A percentile compares a stretch with the other conserved stretches of the same genome.
Evolutionary conservation across 2,329 filamentous ascomycete genomes (phyloP).

Genomic region (Scorias spongiosa): DNA sequence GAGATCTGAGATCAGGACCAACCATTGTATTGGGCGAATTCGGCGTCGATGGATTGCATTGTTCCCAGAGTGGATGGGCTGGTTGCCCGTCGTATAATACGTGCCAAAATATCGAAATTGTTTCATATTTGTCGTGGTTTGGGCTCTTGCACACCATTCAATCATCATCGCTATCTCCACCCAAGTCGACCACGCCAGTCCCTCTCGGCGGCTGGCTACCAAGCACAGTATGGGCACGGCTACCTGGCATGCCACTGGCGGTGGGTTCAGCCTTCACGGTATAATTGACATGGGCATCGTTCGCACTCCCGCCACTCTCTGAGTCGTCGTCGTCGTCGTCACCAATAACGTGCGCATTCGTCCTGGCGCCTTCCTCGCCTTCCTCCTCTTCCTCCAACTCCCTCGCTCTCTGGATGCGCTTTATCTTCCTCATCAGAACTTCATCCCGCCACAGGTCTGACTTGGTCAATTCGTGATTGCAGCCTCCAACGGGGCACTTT

Average conservation of each 20-base stretch:
- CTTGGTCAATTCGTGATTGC: conserved; percentile 37
- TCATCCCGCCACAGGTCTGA: conserved; percentile 43
- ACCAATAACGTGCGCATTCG: conserved; percentile 13
- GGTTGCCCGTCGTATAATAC: too few relatives aligned
- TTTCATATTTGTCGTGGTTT: too few relatives aligned
- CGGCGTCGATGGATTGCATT: too few relatives aligned
- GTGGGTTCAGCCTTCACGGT: conserved; percentile 3
- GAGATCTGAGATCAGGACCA: too few relatives aligned
- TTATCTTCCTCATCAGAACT: conserved; percentile 42
- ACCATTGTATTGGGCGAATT: too few relatives aligned
- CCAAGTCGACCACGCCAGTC: too few relatives aligned
- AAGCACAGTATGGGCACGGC: too few relatives aligned
- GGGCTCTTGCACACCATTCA: too few relatives aligned
- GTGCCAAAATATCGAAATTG: too few relatives aligned
- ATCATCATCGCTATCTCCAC: too few relatives aligned
- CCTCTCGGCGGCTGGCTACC: too few relatives aligned
- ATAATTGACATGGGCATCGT: conserved; percentile 12
- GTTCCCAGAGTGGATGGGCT: too few relatives aligned
- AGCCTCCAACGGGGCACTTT: conserved; percentile 52
- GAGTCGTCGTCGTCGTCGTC: conserved; percentile 15
- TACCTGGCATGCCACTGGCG: not conserved
- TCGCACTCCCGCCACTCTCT: conserved; percentile 7
- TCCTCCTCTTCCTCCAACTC: conserved; percentile 31
- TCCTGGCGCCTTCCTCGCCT: conserved; percentile 12
- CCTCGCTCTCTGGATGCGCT: conserved; percentile 35